Evolutionary conservation across 2,329 filamentous ascomycete species (phyloP), one percentile per base, ranked within the genome.

Genomic region (Decorospora gaudefroyi): DNA sequence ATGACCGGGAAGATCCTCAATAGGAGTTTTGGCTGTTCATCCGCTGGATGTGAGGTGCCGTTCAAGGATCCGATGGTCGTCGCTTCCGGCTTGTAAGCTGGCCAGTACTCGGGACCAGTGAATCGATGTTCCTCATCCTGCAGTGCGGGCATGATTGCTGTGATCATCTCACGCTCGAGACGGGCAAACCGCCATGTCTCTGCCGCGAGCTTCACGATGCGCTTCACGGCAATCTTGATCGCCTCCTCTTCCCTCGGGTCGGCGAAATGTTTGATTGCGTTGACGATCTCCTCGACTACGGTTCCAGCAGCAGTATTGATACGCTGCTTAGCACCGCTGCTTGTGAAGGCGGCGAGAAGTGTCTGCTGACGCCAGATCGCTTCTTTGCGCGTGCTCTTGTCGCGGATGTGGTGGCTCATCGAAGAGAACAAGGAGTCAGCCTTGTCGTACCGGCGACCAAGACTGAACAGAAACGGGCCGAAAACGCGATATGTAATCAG

Each of bases 321-420:
- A 12, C 76, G 75, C 53, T 78, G 74, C 50, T 81, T 82, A 1
- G 78, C 79, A 44, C 78, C 77, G 2, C 75, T 77, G 23, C 77
- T 76, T 4, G 78, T 80, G 61, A 81, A 82, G 6, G 78, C 76
- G 12, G 79, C 78, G 48, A 78, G 77, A 10, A 82, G 73, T 2
- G 79, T 81, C 51, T 81, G 78, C 43, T 80, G 78, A 39, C 79
- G 71, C 79, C 79, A 82, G 45, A 80, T 77, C 3, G 79, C 77
- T 59, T 82, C 79, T 43, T 78, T 77, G 7, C 78, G 72, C 13
- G 78, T 75, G 41, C 77, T 80, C 54, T 81, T 82, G 39, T 75
- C 74, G 22, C 78, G 76, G 37, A 82, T 79, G 38, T 81, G 76
- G 56, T 75, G 74, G 19, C 79, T 80, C 49, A 82, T 73, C 48